These are phyloP conservation scores for Artemisia tridentata DNA, from an alignment of 129 eudicot species.

Conservation along the genomic window DNA sequence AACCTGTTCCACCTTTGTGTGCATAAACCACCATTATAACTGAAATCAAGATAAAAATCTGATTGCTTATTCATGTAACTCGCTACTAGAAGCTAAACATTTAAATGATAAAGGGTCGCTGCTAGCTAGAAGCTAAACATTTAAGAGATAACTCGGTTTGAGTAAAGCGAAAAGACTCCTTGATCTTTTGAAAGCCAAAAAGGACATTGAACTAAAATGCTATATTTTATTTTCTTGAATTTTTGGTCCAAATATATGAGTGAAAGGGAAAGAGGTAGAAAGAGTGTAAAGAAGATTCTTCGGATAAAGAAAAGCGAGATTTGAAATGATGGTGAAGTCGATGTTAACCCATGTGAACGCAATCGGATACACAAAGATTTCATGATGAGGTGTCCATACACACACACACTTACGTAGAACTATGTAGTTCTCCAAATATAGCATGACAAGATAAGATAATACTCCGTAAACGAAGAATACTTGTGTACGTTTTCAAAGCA, in stretches of 20 bases:
- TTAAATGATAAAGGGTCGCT: neutral
- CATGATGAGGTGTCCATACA: neutral
- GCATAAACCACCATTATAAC: no score
- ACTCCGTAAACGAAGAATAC: no score
- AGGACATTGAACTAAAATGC: neutral
- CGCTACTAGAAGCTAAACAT: neutral
- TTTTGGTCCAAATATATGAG: neutral
- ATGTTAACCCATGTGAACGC: slow-evolving; percentile 4
- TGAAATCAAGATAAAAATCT: no score
- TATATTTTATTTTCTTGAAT: neutral
- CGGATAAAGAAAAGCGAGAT: neutral
- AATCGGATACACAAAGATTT: neutral
- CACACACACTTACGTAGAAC: neutral
- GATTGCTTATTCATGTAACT: neutral
- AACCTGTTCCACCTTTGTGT: no score
- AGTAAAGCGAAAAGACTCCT: slow-evolving; percentile 7
- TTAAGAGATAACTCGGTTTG: neutral
- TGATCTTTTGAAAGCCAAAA: slow-evolving; percentile 20
- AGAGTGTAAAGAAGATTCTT: neutral
- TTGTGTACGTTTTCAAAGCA: no score
- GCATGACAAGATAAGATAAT: no score
- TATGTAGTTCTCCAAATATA: no score
- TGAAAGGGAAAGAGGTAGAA: neutral
- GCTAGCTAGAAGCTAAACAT: neutral
- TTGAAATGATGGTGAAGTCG: neutral